Evolutionary conservation across 495 filamentous ascomycete species (phyloP), one percentile per base, ranked within the genome.

Genomic region (Aspergillus funiculosus): DNA sequence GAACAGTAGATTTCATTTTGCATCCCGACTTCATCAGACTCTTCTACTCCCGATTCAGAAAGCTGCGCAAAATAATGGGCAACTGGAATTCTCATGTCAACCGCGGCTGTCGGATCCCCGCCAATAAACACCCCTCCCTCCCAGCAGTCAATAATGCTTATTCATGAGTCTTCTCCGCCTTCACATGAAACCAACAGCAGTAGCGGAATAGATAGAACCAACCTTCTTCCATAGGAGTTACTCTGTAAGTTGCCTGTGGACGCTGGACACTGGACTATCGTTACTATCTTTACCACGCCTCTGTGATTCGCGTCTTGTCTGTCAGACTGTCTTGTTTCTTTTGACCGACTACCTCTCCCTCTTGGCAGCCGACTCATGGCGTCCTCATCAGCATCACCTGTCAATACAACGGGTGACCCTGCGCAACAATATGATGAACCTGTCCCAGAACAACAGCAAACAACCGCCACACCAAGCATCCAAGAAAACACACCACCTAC

Each of bases 361-460:
- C 26, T 13, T 21, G 39, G 38, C 37, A 25, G 42, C 38, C 13
- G 22, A 26, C 17, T 34, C 28, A 57, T 57, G 54, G 45, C 50
- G 29, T 50, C 53, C 29, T 36, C 53, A 39, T 46, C 49, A 29
- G 41, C 48, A 14, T 27, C 41, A 3, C 43, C 50, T 8, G 44
- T 28, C 24, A 14, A 5, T 15, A 17, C 35, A 5, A 20, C 27
- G 4, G 32, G 18, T 46, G 42, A 50, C 39, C 30, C n/a, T n/a
- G n/a, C 46, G n/a, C 46, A 41, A 17, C 25, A 5, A 5, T 6
- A 18, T 25, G 31, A 43, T 20, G 24, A 31, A 4, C 28, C 35
- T 27, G 7, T 43, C 13, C 9, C 43, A 13, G 34, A 24, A 24
- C 27, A 39, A 9, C 44, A 39, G 13, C 24, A 30, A 14, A 48